Percentiles rank a stretch among this genome's conserved stretches.
Evolutionary conservation across 495 filamentous ascomycete species (phyloP).

Genomic region (Aspergillus hancockii): DNA sequence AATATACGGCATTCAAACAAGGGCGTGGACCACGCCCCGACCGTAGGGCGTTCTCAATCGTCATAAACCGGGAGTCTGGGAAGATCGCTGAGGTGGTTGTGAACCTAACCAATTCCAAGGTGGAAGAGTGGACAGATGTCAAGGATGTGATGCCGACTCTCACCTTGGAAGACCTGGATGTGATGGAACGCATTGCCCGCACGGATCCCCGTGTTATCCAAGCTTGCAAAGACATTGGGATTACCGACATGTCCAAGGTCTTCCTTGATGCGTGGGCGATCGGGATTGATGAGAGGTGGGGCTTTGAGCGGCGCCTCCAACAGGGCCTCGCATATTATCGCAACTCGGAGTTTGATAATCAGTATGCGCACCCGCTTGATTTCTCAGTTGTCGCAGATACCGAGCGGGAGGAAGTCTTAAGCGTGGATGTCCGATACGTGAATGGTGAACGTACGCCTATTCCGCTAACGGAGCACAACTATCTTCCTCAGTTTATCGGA

Average conservation of each 20-base stretch:
- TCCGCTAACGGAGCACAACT: slow-evolving; percentile 54
- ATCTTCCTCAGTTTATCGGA: slow-evolving; percentile 44
- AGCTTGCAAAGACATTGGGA: slow-evolving; percentile 79
- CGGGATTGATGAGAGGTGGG: slow-evolving; percentile 42
- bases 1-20: slow-evolving; percentile 73
- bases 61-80: slow-evolving; percentile 28
- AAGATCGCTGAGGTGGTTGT: slow-evolving; percentile 73
- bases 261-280: slow-evolving; percentile 66
- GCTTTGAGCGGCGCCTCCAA: slow-evolving; percentile 39
- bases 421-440: slow-evolving; percentile 87
- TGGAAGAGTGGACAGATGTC: slow-evolving; percentile 69
- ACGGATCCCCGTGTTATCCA: slow-evolving; percentile 81
- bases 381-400: slow-evolving; percentile 52
- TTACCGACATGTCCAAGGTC: slow-evolving; percentile 83
- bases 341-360: slow-evolving; percentile 49
- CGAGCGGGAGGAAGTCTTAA: slow-evolving; percentile 90
- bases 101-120: slow-evolving; percentile 67
- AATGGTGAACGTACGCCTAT: slow-evolving; percentile 62
- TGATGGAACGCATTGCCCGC: slow-evolving; percentile 73
- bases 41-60: slow-evolving; percentile 37
- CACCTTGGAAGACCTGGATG: slow-evolving; percentile 83
- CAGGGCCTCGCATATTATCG: slow-evolving; percentile 45
- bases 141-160: slow-evolving; percentile 80
- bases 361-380: slow-evolving; percentile 43
- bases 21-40: slow-evolving; percentile 46